These are phyloP conservation scores for Carex littledalei DNA, from an alignment of 176 grass and related monocot genomes.

Conservation along the genomic window DNA sequence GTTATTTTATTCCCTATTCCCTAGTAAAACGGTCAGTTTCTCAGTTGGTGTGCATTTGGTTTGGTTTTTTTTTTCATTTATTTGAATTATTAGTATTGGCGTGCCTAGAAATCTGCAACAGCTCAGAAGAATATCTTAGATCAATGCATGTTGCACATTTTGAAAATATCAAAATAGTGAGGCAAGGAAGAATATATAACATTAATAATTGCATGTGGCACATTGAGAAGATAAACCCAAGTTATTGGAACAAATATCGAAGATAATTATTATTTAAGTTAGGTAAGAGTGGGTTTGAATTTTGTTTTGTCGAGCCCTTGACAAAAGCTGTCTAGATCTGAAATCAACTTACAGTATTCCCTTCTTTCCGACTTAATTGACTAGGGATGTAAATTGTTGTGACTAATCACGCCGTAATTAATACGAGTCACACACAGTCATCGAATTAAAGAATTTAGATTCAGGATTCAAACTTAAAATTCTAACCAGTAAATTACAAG, in stretches of 20 bases:
- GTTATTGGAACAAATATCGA: background rate
- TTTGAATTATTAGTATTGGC: background rate
- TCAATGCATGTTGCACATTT: background rate
- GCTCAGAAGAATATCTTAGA: background rate
- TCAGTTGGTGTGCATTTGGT: background rate
- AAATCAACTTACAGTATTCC: background rate
- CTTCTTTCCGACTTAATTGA: background rate
- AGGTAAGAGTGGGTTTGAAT: background rate
- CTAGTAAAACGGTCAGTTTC: background rate
- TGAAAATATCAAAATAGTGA: background rate
- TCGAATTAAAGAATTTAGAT: no score
- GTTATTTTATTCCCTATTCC: background rate
- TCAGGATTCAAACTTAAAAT: no score
- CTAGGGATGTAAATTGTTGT: no score
- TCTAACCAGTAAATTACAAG: no score
- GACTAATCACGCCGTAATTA: no score
- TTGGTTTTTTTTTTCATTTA: background rate
- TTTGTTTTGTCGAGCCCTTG: background rate
- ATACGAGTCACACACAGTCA: no score
- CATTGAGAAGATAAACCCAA: background rate
- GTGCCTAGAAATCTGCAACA: slow-evolving; percentile 13
- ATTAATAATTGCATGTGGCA: background rate
- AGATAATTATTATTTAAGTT: background rate
- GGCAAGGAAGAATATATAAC: background rate
- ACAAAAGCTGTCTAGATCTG: background rate